phyloP scores from a whole-genome alignment of 495 filamentous ascomycete species.

The Trichoderma virens region DNA sequence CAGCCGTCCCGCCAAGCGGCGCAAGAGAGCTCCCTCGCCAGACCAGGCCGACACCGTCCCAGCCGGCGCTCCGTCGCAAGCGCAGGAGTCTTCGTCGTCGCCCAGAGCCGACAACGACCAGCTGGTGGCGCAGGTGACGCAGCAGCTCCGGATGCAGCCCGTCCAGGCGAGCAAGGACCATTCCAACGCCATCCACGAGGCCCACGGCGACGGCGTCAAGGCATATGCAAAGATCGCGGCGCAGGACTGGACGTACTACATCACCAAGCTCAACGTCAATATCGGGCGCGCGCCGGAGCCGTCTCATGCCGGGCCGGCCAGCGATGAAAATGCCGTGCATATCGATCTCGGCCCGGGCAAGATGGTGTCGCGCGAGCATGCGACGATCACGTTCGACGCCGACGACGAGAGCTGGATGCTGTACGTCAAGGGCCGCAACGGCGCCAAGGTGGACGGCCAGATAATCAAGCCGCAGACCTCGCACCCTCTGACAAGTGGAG shows the following conservation, averaged over 20 bases:
- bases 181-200: constrained; percentile 61
- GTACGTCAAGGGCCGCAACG: constrained; percentile 81
- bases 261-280: constrained; percentile 68
- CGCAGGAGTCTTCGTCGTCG: background rate
- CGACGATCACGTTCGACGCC: constrained; percentile 71
- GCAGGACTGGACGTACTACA: constrained; percentile 89
- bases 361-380: constrained; percentile 82
- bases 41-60: constrained; percentile 8
- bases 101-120: constrained; percentile 44
- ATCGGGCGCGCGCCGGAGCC: constrained; percentile 76
- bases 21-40: constrained; percentile 55
- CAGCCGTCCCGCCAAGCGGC: constrained; percentile 62
- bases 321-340: constrained; percentile 51
- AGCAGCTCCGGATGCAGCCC: constrained; percentile 53
- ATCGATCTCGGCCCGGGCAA: constrained; percentile 94
- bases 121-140: constrained; percentile 66
- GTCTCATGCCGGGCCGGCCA: constrained; percentile 19
- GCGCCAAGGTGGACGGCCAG: constrained; percentile 68
- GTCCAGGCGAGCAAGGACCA: constrained; percentile 67
- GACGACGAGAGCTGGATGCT: constrained; percentile 69
- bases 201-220: constrained; percentile 64
- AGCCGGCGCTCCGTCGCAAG: background rate
- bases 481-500: constrained; percentile 64
- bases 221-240: constrained; percentile 94
- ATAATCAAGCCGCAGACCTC: constrained; percentile 57